These are phyloP conservation scores for Leccinum pellstonianum DNA, from an alignment of 768 basidiomycete species.

Conservation along the genomic window DNA sequence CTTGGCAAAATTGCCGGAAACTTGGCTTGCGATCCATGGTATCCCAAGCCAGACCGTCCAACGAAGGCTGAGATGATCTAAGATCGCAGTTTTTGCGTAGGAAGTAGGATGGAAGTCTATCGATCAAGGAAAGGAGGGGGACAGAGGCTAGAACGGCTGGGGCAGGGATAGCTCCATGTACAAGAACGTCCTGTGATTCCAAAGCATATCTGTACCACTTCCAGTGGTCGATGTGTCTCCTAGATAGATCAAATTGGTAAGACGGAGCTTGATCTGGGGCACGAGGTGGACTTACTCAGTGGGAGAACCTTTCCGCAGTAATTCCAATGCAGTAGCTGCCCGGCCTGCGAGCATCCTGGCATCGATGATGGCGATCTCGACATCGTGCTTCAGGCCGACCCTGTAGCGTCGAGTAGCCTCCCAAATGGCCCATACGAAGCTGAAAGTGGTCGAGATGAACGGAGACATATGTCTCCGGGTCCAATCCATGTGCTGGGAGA, in stretches of 20 bases:
- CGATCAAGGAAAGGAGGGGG: constrained; percentile 61
- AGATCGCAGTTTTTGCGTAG: constrained; percentile 35
- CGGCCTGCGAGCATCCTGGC: constrained; percentile 54
- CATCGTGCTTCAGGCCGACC: constrained; percentile 66
- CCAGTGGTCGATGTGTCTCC: constrained; percentile 64
- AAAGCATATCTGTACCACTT: constrained; percentile 75
- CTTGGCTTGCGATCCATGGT: constrained; percentile 56
- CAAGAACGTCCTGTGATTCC: constrained; percentile 75
- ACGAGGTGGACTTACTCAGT: constrained; percentile 49
- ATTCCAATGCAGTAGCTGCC: constrained; percentile 63
- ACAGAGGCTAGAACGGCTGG: constrained; percentile 68
- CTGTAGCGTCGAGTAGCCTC: constrained; percentile 77
- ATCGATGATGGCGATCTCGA: constrained; percentile 80
- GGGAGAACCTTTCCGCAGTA: constrained; percentile 51
- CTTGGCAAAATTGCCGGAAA: constrained; percentile 70
- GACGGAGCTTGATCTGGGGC: neutral
- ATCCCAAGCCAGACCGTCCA: constrained; percentile 51
- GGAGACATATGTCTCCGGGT: constrained; percentile 68
- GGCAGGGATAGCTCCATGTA: constrained; percentile 65
- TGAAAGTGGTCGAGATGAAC: constrained; percentile 76
- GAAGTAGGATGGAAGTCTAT: constrained; percentile 74
- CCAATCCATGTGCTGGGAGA: constrained; percentile 73
- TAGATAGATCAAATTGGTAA: constrained; percentile 23
- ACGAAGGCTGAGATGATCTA: constrained; percentile 30
- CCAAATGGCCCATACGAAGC: constrained; percentile 81